Evolutionary conservation across 169 alveolate genomes (phyloP).

Genomic region (Eimeria maxima): DNA sequence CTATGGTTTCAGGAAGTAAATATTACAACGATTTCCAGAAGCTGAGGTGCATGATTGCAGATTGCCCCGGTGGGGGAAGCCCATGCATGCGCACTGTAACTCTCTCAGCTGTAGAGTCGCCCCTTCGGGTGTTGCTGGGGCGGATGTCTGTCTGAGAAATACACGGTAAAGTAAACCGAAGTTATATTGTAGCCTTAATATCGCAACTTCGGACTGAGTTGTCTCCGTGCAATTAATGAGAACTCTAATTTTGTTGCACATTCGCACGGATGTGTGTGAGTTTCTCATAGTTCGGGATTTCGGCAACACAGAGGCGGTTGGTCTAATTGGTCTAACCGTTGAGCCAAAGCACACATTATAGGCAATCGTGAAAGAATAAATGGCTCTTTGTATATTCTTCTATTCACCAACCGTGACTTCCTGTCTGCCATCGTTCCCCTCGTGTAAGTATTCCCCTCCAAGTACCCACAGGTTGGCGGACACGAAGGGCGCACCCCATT

Average conservation of each 20-base stretch:
- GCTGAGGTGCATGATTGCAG: constrained; percentile 19
- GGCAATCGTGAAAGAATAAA: not conserved
- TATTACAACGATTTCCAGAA: not conserved
- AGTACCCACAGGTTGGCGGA: too few relatives aligned
- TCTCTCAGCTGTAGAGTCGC: not conserved
- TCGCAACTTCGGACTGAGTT: not conserved
- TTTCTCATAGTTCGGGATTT: not conserved
- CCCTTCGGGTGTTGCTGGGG: not conserved
- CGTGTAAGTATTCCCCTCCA: too few relatives aligned
- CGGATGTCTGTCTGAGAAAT: not conserved
- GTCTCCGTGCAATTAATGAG: not conserved
- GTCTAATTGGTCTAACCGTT: not conserved
- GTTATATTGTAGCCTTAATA: not conserved
- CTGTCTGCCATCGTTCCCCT: not conserved
- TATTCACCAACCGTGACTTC: not conserved
- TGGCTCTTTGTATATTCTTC: not conserved
- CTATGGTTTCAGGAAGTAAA: not conserved
- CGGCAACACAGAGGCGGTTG: not conserved
- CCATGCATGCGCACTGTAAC: constrained; percentile 68
- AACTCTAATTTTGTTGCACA: not conserved
- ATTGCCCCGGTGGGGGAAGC: constrained; percentile 21
- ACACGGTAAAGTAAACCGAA: not conserved
- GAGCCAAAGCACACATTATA: not conserved
- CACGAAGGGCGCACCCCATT: too few relatives aligned
- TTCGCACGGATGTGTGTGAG: not conserved